Base-by-base conservation (phyloP, 2,329 filamentous ascomycete species). In the Magnaporthales sp. region DNA sequence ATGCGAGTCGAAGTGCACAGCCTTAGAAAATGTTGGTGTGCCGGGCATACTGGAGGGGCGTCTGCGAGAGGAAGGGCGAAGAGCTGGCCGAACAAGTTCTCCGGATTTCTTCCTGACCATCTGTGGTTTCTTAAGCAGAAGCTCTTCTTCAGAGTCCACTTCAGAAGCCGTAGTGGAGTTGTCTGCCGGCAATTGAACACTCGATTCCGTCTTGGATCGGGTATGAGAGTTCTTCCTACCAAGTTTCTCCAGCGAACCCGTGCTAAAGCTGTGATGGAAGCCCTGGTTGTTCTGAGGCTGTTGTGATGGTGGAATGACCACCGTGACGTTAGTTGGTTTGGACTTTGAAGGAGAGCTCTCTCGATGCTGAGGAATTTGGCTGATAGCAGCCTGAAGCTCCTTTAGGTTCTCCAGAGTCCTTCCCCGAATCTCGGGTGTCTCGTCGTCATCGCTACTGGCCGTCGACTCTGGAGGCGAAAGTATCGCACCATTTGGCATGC, bases 51-150 rank as follows among this genome's bases (percentile, higher is more conserved):
- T 98, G 3, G 92, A 96, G 0, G 94, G 94, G 67, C 95, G 87
- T 70, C 92, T 85, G 70, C 86, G 86, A n/a, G 91, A 91, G 13
- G 91, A 83, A 54, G 90, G 88, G 64, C 95, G 89, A 65, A 99
- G 85, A 24, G 95, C 95, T 13, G 95, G 95, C 72, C 95, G 89
- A 67, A 99, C 95, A 46, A 99, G 84, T 79, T 99, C 95, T 38
- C 95, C 95, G 54, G 95, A 98, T 84, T 99, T 99, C 82, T 99
- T 99, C 73, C 95, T 89, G 11, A 99, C 89, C 88, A 98, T 96
- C 66, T 89, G 88, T n/a, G 93, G 93, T 79, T 95, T 96, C 79
- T 93, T 96, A 72, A 80, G 83, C 69, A 75, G 77, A 68, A 84
- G 72, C 67, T 89, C 79, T 76, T 87, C 79, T 73, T 84, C 89